Base-by-base conservation (phyloP, 768 basidiomycete species). In the Neoboletus brunneissimus region DNA sequence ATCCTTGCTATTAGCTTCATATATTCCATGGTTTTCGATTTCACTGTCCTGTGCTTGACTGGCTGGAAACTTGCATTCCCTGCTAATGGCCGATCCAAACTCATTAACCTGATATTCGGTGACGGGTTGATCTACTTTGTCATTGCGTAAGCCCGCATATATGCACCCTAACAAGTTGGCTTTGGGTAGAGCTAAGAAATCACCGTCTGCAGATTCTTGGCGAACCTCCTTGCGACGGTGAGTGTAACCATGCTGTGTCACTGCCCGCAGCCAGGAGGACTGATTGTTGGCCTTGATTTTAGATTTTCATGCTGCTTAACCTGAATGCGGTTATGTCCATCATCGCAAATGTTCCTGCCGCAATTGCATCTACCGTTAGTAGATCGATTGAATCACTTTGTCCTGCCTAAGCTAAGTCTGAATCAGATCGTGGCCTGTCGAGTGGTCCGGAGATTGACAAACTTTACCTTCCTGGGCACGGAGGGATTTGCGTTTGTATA, bases 301-400 rank as follows among this genome's bases (percentile, higher is more conserved):
- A 78, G 75, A 70, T 77, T 53, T 86, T 87, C 70, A 86, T 87
- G 84, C 68, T 88, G 41, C 70, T 88, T 16, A 77, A 88, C 69
- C 73, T 87, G 51, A 88, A 87, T 60, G 76, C 82, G n/a, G 80
- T 87, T 53, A 86, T 87, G 84, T 85, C 83, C 32, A 82, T 89
- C 67, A 85, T 88, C 51, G 82, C 81, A 45, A 88, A 88, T 61
- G 85, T 88, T 42, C 87, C 87, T 4, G 86, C 87, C 34, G 86
- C 86, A 18, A 81, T 88, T 56, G 79, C 82, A 4, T 84, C 85
- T 41, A 88, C 86, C 38, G 87, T 88, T 56, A 62, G 78, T 37
- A 15, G 16, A 34, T 13, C 0, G 10, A 38, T 41, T 10, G 5
- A 27, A 16, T 12, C 18, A 3, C 13, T 48, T 29, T 12, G 0